Evolutionary conservation across 2,329 filamentous ascomycete genomes (phyloP).

Genomic region (Zasmidium angulare): DNA sequence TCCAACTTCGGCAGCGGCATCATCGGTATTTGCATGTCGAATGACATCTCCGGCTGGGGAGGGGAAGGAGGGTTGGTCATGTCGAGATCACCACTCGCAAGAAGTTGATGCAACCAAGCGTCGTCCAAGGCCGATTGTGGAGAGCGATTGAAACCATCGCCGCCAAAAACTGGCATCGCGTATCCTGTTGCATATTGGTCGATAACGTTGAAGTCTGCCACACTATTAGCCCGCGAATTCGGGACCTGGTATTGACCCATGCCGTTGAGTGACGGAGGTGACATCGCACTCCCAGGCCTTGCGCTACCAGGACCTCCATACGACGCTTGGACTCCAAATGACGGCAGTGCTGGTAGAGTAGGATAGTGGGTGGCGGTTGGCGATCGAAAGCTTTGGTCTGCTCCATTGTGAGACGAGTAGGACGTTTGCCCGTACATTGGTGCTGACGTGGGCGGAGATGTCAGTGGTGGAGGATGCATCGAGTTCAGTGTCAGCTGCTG

Average conservation of each 20-base stretch:
- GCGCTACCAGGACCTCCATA: constrained; percentile 9
- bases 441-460: constrained; percentile 19
- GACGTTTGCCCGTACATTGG: constrained; percentile 22
- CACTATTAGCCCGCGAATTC: constrained; percentile 23
- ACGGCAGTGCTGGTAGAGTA: constrained; percentile 26
- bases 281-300: constrained; percentile 23
- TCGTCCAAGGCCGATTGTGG: constrained; percentile 47
- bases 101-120: constrained; percentile 28
- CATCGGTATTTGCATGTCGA: constrained; percentile 18
- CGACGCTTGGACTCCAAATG: constrained; percentile 25
- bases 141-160: constrained; percentile 76
- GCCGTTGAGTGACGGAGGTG: constrained; percentile 23
- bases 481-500: constrained; percentile 16
- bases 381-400: constrained; percentile 22
- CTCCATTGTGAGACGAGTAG: constrained; percentile 17
- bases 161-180: constrained; percentile 83
- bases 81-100: constrained; percentile 19
- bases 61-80: constrained; percentile 24
- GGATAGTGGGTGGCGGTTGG: constrained; percentile 20
- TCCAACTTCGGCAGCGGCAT: constrained; percentile 28
- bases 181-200: constrained; percentile 52
- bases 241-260: constrained; percentile 23
- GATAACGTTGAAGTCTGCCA: constrained; percentile 37
- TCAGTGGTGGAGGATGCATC: constrained; percentile 31
- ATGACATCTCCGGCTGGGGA: constrained; percentile 21